Base-by-base conservation (phyloP, 345 rosid species). In the Euphorbia lathyris region DNA sequence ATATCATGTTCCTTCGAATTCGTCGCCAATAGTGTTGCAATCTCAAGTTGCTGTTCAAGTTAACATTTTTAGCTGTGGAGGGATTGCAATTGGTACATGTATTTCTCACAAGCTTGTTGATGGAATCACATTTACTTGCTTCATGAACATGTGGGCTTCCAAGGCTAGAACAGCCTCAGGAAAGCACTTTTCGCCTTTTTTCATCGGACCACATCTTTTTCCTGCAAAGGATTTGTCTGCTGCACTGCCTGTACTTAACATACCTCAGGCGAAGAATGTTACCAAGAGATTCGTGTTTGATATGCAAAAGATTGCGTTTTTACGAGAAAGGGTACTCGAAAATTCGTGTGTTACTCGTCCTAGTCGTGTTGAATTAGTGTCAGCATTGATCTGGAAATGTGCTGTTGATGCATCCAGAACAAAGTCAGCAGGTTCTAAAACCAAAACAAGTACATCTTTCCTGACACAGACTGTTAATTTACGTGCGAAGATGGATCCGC, bases 401-500 rank as follows among this genome's bases (percentile, higher is more conserved):
- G 74, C 74, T 29, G 22, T 34, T 32, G 59, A 71, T 4, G 58
- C 57, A 0, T 60, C 73, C 17, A 30, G 12, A 14, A 14, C 26
- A 10, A 69, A 45, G 14, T 5, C 25, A 69, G 43, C 50, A 29
- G 52, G 27, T 2, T 58, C 75, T 0, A 48, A 64, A 13, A 56
- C 5, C 1, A 48, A 64, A 13, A 56, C 5, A 63, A 63, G 2
- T 11, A 3, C 51, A 23, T 63, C 66, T 63, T 63, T 40, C 13
- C 20, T 71, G 29, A 34, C 63, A 5, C 85, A 78, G 20, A 50
- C 82, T 3, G 77, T 82, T 73, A 80, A 82, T 69, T 52, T 85
- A 34, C 81, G 86, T 26, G 65, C 40, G 2, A 65, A 81, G 74
- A 59, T 73, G 36, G 56, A 65, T 0, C 57, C 78, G 17, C 77